A percentile compares a stretch with the other conserved stretches of the same genome.
Evolutionary conservation across 2,329 filamentous ascomycete species (phyloP).

Genomic region (Fusarium coffeatum): DNA sequence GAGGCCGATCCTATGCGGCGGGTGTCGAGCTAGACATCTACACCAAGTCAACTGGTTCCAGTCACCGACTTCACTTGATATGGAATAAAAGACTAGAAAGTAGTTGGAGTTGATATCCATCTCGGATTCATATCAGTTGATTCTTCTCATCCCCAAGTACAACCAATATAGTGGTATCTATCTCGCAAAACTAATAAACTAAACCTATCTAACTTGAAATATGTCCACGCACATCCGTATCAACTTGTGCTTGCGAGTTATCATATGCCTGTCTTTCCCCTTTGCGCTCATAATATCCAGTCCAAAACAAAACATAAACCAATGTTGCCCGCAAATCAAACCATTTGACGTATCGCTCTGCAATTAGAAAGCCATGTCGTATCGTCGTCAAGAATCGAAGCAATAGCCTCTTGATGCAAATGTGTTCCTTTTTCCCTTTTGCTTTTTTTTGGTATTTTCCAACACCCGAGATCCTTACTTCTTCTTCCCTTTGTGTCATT

Average conservation of each 20-base stretch:
- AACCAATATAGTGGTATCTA: constrained; percentile 44
- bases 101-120: background rate
- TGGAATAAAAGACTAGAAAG: background rate
- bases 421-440: constrained; percentile 24
- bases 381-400: constrained; percentile 48
- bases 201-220: constrained; percentile 42
- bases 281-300: constrained; percentile 38
- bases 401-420: constrained; percentile 37
- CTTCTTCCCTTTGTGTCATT: constrained; percentile 24
- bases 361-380: constrained; percentile 48
- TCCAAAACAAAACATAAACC: constrained; percentile 20
- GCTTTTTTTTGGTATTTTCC: constrained; percentile 33
- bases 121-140: constrained; percentile 25
- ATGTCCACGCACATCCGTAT: constrained; percentile 18
- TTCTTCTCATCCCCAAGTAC: constrained; percentile 30
- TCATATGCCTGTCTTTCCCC: constrained; percentile 12
- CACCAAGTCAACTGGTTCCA: background rate
- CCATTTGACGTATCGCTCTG: constrained; percentile 46
- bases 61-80: background rate
- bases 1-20: background rate
- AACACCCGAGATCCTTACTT: constrained; percentile 13
- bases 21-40: background rate
- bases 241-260: constrained; percentile 15
- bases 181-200: constrained; percentile 43
- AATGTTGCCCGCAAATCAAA: constrained; percentile 34